Base-by-base conservation (phyloP, 1,284 basidiomycete genomes). In the Inonotus hispidus region DNA sequence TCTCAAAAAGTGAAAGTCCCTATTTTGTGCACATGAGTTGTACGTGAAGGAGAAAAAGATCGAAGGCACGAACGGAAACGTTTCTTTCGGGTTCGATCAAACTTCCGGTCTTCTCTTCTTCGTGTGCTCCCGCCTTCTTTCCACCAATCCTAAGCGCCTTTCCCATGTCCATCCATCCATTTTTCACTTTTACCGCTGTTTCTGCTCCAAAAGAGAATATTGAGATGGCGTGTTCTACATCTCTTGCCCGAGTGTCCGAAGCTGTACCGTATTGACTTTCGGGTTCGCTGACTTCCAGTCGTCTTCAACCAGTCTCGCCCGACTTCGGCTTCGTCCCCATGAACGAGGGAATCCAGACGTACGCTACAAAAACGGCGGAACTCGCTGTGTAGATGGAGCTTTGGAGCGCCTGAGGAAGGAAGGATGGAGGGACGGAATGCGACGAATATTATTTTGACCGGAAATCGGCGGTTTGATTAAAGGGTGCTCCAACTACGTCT, bases 281-380 rank as follows among this genome's bases (percentile, higher is more conserved):
- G 67, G 68, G 65, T 76, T 74, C 75, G 75, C 79, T 81, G 75
- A 81, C 74, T 68, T 74, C 68, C 74, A 73, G 71, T 69, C 64
- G 69, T 67, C 45, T 65, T 66, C 65, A 72, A 73, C 68, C 76
- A 87, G 88, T 87, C 82, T 88, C 88, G 71, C 88, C 88, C 75
- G 87, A 90, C 78, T 89, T 88, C 77, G 87, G 85, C 67, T 89
- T 82, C 77, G 86, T 89, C 70, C 78, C 79, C 70, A 82, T 88
- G 84, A 85, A 84, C 74, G 87, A 87, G 71, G 84, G 88, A 68
- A 73, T 87, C 67, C 80, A 29, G 82, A 81, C 84, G 67, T 88
- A 87, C 80, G 23, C 53, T n/a, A 79, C 77, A 74, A 89, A 89
- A 72, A 69, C 78, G 58, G 77, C 77, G 65, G 83, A 82, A 68